phyloP scores from a whole-genome alignment of 2,329 filamentous ascomycete genomes.

The Parafenestella ontariensis region DNA sequence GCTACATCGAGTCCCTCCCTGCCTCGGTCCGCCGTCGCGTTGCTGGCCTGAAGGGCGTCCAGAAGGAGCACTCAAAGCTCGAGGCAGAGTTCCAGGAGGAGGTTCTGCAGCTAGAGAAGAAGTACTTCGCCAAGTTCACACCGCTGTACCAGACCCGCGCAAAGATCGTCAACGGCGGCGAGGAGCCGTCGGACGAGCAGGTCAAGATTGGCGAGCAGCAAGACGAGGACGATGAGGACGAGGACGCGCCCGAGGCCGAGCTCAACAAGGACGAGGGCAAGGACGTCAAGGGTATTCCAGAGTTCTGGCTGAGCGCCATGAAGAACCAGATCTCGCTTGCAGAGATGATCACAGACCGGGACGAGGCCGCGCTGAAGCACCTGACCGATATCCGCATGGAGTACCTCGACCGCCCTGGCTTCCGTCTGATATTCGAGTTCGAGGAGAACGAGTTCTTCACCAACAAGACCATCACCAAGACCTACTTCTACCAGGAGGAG shows the following conservation, averaged over 20 bases:
- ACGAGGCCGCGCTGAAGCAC: slow-evolving; percentile 90
- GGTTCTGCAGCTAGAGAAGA: slow-evolving; percentile 97
- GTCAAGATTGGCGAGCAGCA: slow-evolving; percentile 84
- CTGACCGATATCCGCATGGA: slow-evolving; percentile 97
- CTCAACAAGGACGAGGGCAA: slow-evolving; percentile 65
- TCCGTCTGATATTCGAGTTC: slow-evolving; percentile 98
- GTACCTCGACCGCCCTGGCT: slow-evolving; percentile 97
- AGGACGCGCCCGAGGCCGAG: slow-evolving; percentile 59
- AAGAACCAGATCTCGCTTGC: slow-evolving; percentile 98
- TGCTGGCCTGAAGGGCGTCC: slow-evolving; percentile 93
- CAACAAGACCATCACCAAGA: slow-evolving; percentile 97
- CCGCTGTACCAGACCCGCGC: slow-evolving; percentile 96
- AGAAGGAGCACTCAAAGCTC: slow-evolving; percentile 98
- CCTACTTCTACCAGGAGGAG: slow-evolving; percentile 99
- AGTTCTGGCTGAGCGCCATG: slow-evolving; percentile 99
- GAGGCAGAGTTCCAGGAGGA: slow-evolving; percentile 99
- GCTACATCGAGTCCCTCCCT: slow-evolving; percentile 96
- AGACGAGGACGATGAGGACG: slow-evolving; percentile 69
- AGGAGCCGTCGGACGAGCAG: slow-evolving; percentile 87
- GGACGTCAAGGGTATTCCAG: slow-evolving; percentile 81
- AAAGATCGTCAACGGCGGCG: slow-evolving; percentile 84
- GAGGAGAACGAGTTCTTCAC: slow-evolving; percentile 94
- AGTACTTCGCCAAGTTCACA: slow-evolving; percentile 98
- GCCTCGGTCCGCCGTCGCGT: slow-evolving; percentile 89
- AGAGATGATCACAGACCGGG: slow-evolving; percentile 98